Evolutionary conservation across 345 rosid species (phyloP).

Genomic region (Citrus mangshanensis): DNA sequence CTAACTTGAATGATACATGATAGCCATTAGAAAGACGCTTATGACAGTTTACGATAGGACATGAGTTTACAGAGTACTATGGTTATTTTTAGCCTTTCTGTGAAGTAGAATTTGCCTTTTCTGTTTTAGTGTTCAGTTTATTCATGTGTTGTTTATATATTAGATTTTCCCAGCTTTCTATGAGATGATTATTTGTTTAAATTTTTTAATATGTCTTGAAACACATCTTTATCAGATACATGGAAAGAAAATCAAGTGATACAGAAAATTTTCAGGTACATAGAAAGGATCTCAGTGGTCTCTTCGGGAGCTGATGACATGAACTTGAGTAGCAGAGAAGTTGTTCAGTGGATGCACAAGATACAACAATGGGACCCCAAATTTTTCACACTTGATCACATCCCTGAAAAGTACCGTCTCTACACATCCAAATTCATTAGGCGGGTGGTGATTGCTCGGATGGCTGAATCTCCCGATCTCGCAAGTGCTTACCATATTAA

Average conservation of each 20-base stretch:
- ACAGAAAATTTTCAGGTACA: constrained; percentile 46
- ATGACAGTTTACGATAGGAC: not conserved
- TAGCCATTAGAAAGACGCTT: not conserved
- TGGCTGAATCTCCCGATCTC: constrained; percentile 82
- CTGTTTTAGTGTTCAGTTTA: not conserved
- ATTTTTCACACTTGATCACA: constrained; percentile 61
- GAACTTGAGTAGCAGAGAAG: constrained; percentile 43
- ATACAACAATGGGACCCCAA: constrained; percentile 75
- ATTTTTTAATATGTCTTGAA: not conserved
- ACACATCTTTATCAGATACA: not conserved
- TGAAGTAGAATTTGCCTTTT: not conserved
- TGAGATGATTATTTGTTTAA: not conserved
- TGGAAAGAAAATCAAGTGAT: constrained; percentile 7
- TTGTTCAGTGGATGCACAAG: constrained; percentile 70
- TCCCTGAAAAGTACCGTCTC: constrained; percentile 55
- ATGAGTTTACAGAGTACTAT: not conserved
- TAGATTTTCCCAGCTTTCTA: not conserved
- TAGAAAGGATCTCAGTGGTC: constrained; percentile 69
- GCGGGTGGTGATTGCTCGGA: constrained; percentile 70
- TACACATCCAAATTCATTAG: constrained; percentile 70
- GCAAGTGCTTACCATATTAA: constrained; percentile 80
- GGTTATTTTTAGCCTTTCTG: not conserved
- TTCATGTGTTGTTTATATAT: not conserved
- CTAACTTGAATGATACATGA: not conserved
- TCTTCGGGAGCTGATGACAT: constrained; percentile 45